Percentiles rank a stretch among this genome's conserved stretches.
Evolutionary conservation across 176 grass and related monocot species (phyloP).

Genomic region (Pontederia crassipes): DNA sequence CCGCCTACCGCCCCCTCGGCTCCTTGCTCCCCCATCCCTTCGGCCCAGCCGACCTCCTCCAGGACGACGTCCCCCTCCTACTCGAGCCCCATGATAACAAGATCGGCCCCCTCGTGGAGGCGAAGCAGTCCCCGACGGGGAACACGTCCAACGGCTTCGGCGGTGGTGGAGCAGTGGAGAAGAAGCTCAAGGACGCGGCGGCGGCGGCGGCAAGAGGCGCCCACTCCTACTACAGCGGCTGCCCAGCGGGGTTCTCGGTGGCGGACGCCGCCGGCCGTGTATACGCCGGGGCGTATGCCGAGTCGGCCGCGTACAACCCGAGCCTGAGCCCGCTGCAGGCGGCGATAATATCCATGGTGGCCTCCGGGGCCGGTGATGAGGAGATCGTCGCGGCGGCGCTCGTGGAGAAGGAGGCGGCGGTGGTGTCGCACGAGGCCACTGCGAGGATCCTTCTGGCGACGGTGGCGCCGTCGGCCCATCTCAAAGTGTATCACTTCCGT

Average conservation of each 20-base stretch:
- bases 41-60: constrained; percentile 62
- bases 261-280: constrained; percentile 49
- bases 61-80: constrained; percentile 44
- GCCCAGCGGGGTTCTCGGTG: constrained; percentile 69
- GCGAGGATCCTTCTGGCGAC: constrained; percentile 58
- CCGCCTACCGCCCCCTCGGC: constrained; percentile 45
- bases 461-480: constrained; percentile 46
- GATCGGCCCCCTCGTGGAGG: constrained; percentile 20
- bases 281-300: constrained; percentile 52
- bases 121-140: not conserved
- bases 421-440: constrained; percentile 60
- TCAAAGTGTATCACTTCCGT: constrained; percentile 65
- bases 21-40: constrained; percentile 64
- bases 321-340: constrained; percentile 73
- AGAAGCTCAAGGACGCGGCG: constrained; percentile 38
- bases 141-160: constrained; percentile 20
- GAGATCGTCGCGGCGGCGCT: constrained; percentile 68
- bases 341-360: constrained; percentile 53
- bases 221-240: constrained; percentile 70
- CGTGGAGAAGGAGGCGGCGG: constrained; percentile 48
- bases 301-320: constrained; percentile 85
- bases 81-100: constrained; percentile 65
- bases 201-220: constrained; percentile 43
- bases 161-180: constrained; percentile 13
- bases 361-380: constrained; percentile 3